These are phyloP conservation scores for Clitopilus hobsonii DNA, from an alignment of 768 basidiomycete species.

Conservation along the genomic window DNA sequence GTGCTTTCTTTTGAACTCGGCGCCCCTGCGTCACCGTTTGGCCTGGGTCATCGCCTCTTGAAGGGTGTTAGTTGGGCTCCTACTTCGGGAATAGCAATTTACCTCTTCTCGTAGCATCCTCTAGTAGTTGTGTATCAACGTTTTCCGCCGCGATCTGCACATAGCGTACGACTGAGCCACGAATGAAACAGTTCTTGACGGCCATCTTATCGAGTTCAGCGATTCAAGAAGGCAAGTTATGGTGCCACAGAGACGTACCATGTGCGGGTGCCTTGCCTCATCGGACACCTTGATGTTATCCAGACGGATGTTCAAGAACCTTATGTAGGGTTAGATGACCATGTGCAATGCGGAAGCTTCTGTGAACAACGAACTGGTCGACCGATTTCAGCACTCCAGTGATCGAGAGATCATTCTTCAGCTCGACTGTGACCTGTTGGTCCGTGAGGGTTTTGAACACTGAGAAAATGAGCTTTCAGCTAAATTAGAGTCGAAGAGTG, in stretches of 20 bases:
- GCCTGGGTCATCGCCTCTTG: constrained; percentile 43
- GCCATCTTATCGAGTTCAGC: constrained; percentile 57
- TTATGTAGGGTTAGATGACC: constrained; percentile 20
- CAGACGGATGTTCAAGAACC: constrained; percentile 93
- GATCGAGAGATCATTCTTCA: constrained; percentile 98
- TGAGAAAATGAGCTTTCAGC: constrained; percentile 80
- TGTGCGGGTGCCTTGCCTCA: constrained; percentile 92
- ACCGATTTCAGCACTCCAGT: constrained; percentile 95
- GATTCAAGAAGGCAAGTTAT: neutral
- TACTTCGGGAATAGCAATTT: constrained; percentile 9
- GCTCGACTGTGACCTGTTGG: constrained; percentile 93
- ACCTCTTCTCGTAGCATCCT: constrained; percentile 98
- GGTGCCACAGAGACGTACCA: constrained; percentile 50
- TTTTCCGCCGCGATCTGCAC: constrained; percentile 90
- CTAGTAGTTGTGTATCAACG: constrained; percentile 91
- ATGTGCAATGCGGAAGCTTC: neutral
- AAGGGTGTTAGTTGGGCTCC: neutral
- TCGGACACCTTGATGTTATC: constrained; percentile 93
- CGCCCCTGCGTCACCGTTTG: constrained; percentile 28
- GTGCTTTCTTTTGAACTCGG: neutral
- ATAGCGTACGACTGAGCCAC: constrained; percentile 96
- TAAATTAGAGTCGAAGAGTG: neutral
- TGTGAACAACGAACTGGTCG: constrained; percentile 71
- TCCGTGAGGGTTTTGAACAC: constrained; percentile 99
- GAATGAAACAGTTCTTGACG: constrained; percentile 98